Percentiles rank a stretch among this genome's conserved stretches.
These are phyloP conservation scores for Mucor saturninus DNA, from an alignment of 371 early-diverging fungal genomes.

Conservation along the genomic window DNA sequence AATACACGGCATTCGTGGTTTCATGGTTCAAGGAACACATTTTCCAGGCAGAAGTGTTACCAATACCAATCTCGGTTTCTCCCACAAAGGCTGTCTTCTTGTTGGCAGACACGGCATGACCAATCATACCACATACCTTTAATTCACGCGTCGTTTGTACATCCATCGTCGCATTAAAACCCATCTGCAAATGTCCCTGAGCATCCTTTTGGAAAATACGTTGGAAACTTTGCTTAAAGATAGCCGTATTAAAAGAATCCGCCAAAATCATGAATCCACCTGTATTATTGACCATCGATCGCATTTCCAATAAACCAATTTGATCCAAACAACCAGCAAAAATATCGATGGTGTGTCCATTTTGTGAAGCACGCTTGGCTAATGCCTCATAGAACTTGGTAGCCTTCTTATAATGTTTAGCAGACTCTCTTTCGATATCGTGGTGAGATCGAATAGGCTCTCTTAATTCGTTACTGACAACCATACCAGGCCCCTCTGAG, in stretches of 20 bases:
- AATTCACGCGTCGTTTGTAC: constrained; percentile 96
- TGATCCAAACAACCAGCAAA: constrained; percentile 61
- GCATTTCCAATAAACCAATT: constrained; percentile 95
- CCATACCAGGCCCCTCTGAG: constrained; percentile 98
- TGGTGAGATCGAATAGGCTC: constrained; percentile 97
- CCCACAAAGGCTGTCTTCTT: constrained; percentile 91
- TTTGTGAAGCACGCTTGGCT: constrained; percentile 86
- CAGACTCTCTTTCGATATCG: constrained; percentile 95
- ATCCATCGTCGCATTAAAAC: constrained; percentile 98
- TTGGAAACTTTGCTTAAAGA: constrained; percentile 97
- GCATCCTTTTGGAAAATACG: constrained; percentile 91
- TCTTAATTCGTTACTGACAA: constrained; percentile 92
- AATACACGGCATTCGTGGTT: constrained; percentile 93
- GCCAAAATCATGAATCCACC: constrained; percentile 97
- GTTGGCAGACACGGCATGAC: constrained; percentile 89
- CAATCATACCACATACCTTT: constrained; percentile 95
- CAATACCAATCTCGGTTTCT: constrained; percentile 98
- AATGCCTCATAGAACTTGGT: constrained; percentile 92
- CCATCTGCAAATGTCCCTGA: constrained; percentile 90
- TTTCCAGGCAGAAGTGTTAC: constrained; percentile 95
- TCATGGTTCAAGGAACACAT: constrained; percentile 88
- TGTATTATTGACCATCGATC: constrained; percentile 88
- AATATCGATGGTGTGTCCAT: constrained; percentile 57
- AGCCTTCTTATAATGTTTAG: constrained; percentile 93
- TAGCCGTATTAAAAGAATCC: constrained; percentile 94